Base-by-base conservation (phyloP, 2,329 filamentous ascomycete genomes). In the Periglandula ipomoeae region DNA sequence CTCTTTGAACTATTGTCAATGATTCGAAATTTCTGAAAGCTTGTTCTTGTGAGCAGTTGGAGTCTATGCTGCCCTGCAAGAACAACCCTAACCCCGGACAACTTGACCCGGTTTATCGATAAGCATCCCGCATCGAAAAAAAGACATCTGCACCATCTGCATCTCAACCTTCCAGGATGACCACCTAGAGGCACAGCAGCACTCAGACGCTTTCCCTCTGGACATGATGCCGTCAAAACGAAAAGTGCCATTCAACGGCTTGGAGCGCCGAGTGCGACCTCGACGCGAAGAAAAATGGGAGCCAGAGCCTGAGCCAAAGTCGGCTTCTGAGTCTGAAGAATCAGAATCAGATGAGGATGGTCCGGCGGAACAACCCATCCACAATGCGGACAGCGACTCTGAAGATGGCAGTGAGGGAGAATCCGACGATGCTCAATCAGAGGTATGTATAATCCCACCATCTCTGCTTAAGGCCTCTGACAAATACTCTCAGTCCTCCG, bases 261-360 rank as follows among this genome's bases (percentile, higher is more conserved):
- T 73, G 2, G 66, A 70, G 51, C 64, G 71, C 49, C 65, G 71
- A 38, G 72, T 75, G 1, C 68, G 69, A 32, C 64, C 68, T 1
- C 63, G 72, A 43, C 68, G 60, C 26, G 68, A 74, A 24, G 71
- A 74, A 23, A 65, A 72, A 46, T 69, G 66, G 56, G 65, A 72
- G 35, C 52, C 63, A 5, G 67, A 70, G 22, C 52, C 58, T 22
- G 57, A 61, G 22, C 52, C 58, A 22, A 56, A 61, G 23, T 32
- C 62, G 54, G 47, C 66, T 9, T 53, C 53, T n/a, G 58, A 57
- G 24, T 53, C 55, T n/a, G 51, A 53, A 2, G 54, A 53, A 23
- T 51, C 52, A 1, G 37, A 47, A 26, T 58, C 59, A 4, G 61
- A 60, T 44, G 61, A 67, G 22, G 61, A 64, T 11, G 55, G 58